These are phyloP conservation scores for Syzygium grande DNA, from an alignment of 345 rosid genomes.

Conservation along the genomic window DNA sequence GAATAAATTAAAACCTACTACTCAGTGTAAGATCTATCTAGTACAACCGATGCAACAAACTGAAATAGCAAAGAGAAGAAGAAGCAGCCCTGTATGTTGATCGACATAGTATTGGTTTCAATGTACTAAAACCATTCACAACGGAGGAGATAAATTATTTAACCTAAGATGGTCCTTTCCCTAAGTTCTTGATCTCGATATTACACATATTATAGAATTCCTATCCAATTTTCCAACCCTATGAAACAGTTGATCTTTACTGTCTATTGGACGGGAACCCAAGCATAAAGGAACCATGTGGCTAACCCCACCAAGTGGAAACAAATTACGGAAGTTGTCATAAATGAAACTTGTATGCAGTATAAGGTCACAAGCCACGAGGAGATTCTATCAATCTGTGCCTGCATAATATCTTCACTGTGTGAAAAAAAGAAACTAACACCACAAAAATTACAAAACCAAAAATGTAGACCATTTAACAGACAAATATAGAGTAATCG, in stretches of 20 bases:
- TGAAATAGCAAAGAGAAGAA: background rate
- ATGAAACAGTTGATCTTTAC: background rate
- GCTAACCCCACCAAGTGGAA: background rate
- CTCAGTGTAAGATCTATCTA: background rate
- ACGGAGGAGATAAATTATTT: background rate
- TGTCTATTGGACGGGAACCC: background rate
- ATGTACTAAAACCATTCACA: background rate
- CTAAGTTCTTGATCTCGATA: background rate
- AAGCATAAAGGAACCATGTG: background rate
- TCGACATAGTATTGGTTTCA: background rate
- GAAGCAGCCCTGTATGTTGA: background rate
- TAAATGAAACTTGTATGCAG: background rate
- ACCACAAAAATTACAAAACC: background rate
- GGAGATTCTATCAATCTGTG: background rate
- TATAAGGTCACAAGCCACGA: background rate
- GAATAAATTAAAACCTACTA: background rate
- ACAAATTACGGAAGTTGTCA: background rate
- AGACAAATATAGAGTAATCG: background rate
- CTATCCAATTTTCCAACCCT: background rate
- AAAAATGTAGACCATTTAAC: background rate
- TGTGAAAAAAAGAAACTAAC: background rate
- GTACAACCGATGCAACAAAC: background rate
- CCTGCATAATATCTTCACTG: background rate
- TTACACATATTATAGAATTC: background rate
- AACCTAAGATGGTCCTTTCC: background rate